Base-by-base conservation (phyloP, 2,329 filamentous ascomycete genomes). In the Aspergillus caelatus region DNA sequence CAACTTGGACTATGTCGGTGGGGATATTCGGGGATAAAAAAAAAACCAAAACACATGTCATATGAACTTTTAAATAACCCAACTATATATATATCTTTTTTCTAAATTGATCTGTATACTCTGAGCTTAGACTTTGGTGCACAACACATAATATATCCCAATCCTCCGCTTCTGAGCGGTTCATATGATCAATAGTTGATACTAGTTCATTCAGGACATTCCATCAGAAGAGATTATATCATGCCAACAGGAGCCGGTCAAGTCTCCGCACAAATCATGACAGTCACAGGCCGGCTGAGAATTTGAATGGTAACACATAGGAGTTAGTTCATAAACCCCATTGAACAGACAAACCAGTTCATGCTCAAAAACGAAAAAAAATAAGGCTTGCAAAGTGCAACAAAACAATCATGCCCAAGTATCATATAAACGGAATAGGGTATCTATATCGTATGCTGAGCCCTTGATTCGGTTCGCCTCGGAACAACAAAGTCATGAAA, bases 391-490 rank as follows among this genome's bases (percentile, higher is more conserved):
- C 45, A 30, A 21, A 57, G 39, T 43, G 32, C 16, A 57, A 60
- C n/a, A 53, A 57, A 61, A 63, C 45, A 52, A 63, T 28, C 64
- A 67, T 52, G 61, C 50, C n/a, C 43, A 61, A 61, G 45, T 59
- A 45, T 59, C 55, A 58, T 53, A 64, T 65, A 66, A 65, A 65
- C 65, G 61, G 61, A 58, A 66, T 59, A 65, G 68, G 71, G 70
- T 73, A 72, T 73, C 68, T 69, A 67, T 68, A 62, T 71, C 71
- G 71, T 73, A 66, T 73, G 66, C 68, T 59, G 69, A 64, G 62
- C 71, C 66, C 68, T 68, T 62, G 61, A 65, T 62, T 59, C 57
- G 61, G 43, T 59, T 61, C 56, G 52, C n/a, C 60, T 62, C 54
- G 56, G 61, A 65, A 63, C n/a, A 21, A 63, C 57, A 65, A 53